phyloP scores from a whole-genome alignment of 2,329 filamentous ascomycete genomes.

The Talaromyces atroroseus region DNA sequence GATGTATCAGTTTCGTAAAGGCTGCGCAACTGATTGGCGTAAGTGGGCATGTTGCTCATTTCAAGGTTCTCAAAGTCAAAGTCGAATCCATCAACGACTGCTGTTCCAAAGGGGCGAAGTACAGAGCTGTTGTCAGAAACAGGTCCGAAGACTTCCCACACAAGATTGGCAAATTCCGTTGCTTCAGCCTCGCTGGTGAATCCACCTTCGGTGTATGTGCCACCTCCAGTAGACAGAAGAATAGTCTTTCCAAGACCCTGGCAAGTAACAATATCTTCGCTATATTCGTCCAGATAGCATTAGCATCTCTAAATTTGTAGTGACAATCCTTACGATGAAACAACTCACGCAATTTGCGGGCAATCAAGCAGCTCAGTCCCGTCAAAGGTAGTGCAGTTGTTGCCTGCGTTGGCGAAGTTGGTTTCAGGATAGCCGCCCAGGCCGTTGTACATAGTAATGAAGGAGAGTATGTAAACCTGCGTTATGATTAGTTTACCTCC shows the following conservation, averaged over 20 bases:
- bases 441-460: slow-evolving; percentile 54
- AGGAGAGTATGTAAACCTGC: slow-evolving; percentile 60
- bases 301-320: not conserved
- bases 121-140: slow-evolving; percentile 36
- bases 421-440: slow-evolving; percentile 46
- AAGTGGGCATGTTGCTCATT: slow-evolving; percentile 53
- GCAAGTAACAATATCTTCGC: slow-evolving; percentile 51
- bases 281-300: slow-evolving; percentile 17
- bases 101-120: slow-evolving; percentile 61
- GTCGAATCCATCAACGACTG: slow-evolving; percentile 68
- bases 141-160: slow-evolving; percentile 69
- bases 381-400: slow-evolving; percentile 55
- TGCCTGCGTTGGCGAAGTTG: slow-evolving; percentile 61
- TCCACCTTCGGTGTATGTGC: slow-evolving; percentile 64
- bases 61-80: slow-evolving; percentile 64
- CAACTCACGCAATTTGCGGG: slow-evolving; percentile 57
- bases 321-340: not conserved
- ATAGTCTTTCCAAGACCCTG: slow-evolving; percentile 65
- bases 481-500: slow-evolving; percentile 34
- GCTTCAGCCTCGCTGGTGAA: slow-evolving; percentile 53
- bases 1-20: slow-evolving; percentile 48
- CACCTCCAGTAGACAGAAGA: slow-evolving; percentile 65
- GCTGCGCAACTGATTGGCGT: slow-evolving; percentile 53
- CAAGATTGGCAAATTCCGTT: slow-evolving; percentile 50
- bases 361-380: slow-evolving; percentile 59